phyloP scores from a whole-genome alignment of 345 rosid species.

The Theobroma cacao region DNA sequence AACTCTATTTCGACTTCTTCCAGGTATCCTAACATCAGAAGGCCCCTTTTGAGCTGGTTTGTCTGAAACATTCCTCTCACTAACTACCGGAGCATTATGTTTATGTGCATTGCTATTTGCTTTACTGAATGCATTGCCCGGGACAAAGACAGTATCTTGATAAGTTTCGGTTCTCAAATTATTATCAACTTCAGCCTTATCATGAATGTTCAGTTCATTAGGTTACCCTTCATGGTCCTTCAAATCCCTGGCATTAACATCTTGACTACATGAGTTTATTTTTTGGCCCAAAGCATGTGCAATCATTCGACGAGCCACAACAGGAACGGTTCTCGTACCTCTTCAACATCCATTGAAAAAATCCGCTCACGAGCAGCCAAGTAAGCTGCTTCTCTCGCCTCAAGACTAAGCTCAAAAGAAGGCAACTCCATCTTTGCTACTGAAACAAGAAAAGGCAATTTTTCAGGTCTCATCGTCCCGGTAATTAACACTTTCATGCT shows the following conservation, averaged over 20 bases:
- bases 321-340: conserved; percentile 43
- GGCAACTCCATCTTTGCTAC: conserved; percentile 34
- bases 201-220: conserved; percentile 11
- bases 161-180: conserved; percentile 18
- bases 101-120: conserved; percentile 15
- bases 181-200: conserved; percentile 21
- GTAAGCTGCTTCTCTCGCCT: conserved; percentile 69
- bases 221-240: conserved; percentile 18
- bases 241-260: conserved; percentile 10
- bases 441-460: conserved; percentile 17
- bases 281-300: conserved; percentile 74
- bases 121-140: conserved; percentile 5
- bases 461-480: conserved; percentile 2
- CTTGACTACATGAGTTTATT: conserved; percentile 16
- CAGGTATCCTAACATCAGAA: conserved; percentile 14
- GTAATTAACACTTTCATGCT: background rate
- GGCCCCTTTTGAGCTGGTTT: conserved; percentile 23
- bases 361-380: conserved; percentile 63
- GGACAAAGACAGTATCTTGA: conserved; percentile 8
- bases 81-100: conserved; percentile 9
- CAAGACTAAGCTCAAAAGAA: conserved; percentile 30
- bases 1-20: conserved; percentile 21
- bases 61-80: conserved; percentile 21
- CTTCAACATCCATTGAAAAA: conserved; percentile 42
- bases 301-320: conserved; percentile 71